Evolutionary conservation across 225 moss, liverwort and hornwort genomes (phyloP), one percentile per base, ranked within the genome.

Genomic region (Pseudisothecium myosuroides): DNA sequence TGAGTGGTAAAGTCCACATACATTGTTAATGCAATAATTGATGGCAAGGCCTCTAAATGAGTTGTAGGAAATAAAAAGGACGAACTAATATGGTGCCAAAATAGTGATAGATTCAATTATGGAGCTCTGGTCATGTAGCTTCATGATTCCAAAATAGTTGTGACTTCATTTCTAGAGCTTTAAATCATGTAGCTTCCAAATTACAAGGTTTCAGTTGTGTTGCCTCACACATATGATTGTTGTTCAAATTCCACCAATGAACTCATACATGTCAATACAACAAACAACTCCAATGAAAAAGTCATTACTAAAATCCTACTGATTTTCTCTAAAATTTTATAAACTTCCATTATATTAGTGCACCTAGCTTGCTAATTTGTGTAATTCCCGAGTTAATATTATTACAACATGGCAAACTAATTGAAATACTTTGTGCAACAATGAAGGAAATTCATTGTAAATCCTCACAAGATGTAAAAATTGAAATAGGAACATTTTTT

Each of bases 121-220:
- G 3, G 15, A 74, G 16, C 29, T 47, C 29, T 17, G 8, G 0
- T 74, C 29, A 29, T 49, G 19, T 31, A 2, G 1, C 10, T 29
- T 47, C 6, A 47, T 29, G 11, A 17, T 73, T 73, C 17, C 11
- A 45, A 72, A 45, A 47, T 29, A 73, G 2, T 6, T 39, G 7
- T 23, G 4, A 29, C 73, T 73, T 73, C 17, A 73, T 73, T 29
- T 73, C 4, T 11, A 47, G 2, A 74, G 19, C 29, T 74, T 47
- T 18, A n/a, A 47, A 1, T 74, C 2, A 0, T 17, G 0, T 29
- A 2, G 5, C 6, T 74, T 47, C 7, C 1, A 47, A 47, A 47
- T 74, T 74, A 1, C 0, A 31, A 7, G 1, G 11, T 18, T 74
- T 74, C 2, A 18, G 1, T 45, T 17, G 16, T 10, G 2, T n/a